Evolutionary conservation across 2,329 filamentous ascomycete species (phyloP).

Genomic region (Phialophora tarda): DNA sequence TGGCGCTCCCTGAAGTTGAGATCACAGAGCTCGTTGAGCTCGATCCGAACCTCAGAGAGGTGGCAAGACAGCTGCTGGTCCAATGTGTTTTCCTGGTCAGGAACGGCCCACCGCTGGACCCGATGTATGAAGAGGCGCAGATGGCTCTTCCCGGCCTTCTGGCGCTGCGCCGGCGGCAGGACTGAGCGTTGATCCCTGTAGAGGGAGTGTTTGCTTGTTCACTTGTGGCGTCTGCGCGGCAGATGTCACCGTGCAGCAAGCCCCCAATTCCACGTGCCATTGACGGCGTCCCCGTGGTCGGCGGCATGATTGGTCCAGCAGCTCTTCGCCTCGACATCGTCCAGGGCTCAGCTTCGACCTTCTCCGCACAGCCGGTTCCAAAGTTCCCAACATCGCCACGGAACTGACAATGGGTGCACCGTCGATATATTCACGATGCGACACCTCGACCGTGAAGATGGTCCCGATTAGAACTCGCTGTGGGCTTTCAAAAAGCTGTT

Average conservation of each 20-base stretch:
- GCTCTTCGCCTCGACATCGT: not conserved
- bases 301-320: not conserved
- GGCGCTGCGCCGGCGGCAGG: conserved; percentile 1
- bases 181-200: not conserved
- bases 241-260: not conserved
- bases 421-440: not conserved
- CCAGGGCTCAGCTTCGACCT: not conserved
- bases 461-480: not conserved
- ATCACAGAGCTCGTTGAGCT: not conserved
- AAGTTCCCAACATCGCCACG: not conserved
- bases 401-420: not conserved
- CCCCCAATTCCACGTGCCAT: not conserved
- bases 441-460: not conserved
- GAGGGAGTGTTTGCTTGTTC: not conserved
- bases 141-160: conserved; percentile 13
- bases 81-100: conserved; percentile 17
- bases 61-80: not conserved
- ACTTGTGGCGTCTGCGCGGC: not conserved
- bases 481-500: not conserved
- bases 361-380: not conserved
- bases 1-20: conserved; percentile 5
- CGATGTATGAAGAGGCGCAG: conserved; percentile 22
- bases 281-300: not conserved
- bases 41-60: not conserved
- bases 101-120: conserved; percentile 12